Base-by-base conservation (phyloP, 192 early-diverging fungal species). In the Funneliformis mosseae region DNA sequence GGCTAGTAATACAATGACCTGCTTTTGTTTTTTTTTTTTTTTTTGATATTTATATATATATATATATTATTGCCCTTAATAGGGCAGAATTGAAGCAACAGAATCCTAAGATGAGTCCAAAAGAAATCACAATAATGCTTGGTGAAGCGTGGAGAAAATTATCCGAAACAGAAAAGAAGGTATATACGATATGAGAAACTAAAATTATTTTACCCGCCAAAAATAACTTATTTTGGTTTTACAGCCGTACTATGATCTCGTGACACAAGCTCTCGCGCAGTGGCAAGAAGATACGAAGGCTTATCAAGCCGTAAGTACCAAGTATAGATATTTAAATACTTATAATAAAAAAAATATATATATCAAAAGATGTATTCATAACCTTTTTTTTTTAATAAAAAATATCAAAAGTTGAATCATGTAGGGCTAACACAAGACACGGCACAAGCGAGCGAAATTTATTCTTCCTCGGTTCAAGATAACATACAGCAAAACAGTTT, bases 81-180 rank as follows among this genome's bases (percentile, higher is more conserved):
- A 85, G 84, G 45, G 80, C 81, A 48, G 84, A 85, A 43, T 81
- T 85, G 62, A 83, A 83, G 68, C 83, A 83, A 78, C 81, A 85
- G 74, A 82, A 85, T 67, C 84, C 84, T 10, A 82, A 81, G 68
- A 81, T 85, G 69, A 83, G 83, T 55, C 82, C 82, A 10, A 83
- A 80, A 45, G 84, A 83, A 64, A 83, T 85, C 12, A 83, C 81
- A 60, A 85, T 81, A 78, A 83, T 83, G 80, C 80, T 85, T 18
- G 82, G 84, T 21, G 84, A 85, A 75, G 81, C 81, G 18, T 85
- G 84, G 84, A 82, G 83, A 60, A 83, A 83, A 74, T 21, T 85
- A 14, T 85, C 84, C 25, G 84, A 85, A 46, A 38, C 68, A 9
- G 84, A 85, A 60, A 85, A 85, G 62, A 82, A 85, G 75, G 79